Evolutionary conservation across 1,284 basidiomycete species (phyloP), one percentile per base, ranked within the genome.

Genomic region (Apiotrichum veenhuisii): DNA sequence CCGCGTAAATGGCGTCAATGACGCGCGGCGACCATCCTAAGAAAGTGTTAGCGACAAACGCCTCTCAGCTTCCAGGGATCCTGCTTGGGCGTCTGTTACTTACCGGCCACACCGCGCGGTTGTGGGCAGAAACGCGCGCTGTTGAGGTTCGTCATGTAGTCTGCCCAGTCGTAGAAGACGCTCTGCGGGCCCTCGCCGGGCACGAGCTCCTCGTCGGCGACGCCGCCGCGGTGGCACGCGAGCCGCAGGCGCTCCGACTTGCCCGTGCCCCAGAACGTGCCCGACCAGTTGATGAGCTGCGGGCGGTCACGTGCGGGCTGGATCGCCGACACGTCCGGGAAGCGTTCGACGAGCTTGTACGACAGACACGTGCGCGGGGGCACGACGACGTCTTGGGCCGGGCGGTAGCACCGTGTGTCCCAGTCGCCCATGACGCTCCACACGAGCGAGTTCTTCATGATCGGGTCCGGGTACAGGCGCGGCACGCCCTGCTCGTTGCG

Each of bases 1-100:
- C 79, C 11, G 78, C 77, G 58, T 71, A 80, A 50, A 80, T 77
- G n/a, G 77, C 78, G 59, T 80, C 79, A 64, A 72, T 76, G 5
- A 74, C 70, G n/a, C 77, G 71, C 10, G 77, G 76, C 5, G 78
- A 76, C 78, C 79, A 76, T 52, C 76, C 74, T 70, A 53, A 20
- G 11, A 25, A 43, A 27, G 15, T 27, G 26, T 20, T 30, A 36
- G 33, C 25, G 11, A 15, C 7, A 37, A 5, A 18, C 4, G 36
- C 11, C 9, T 14, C 8, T 5, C 15, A 37, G 4, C 36, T 9
- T 17, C 15, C 11, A 1, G n/a, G 18, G n/a, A n/a, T n/a, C n/a
- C n/a, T n/a, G n/a, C n/a, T n/a, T n/a, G n/a, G n/a, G n/a, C n/a
- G n/a, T n/a, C n/a, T n/a, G n/a, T 15, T 8, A 69, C 68, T 63